Conservation (phyloP, 345 rosid genomes). For the Eucalyptus curtisii region DNA sequence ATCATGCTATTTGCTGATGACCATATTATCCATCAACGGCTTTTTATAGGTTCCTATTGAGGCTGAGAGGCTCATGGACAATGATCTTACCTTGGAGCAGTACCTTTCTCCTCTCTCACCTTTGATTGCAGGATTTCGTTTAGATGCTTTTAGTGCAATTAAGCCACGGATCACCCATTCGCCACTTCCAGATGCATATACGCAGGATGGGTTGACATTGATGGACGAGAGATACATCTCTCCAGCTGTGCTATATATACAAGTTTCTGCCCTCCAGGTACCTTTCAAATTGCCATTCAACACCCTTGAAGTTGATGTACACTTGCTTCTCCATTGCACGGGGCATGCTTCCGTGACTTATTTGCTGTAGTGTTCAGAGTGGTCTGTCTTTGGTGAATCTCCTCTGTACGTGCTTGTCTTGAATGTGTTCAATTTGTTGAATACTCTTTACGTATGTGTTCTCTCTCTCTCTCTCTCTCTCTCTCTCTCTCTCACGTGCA, state of each 20-base stretch:
- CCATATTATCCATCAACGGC: not conserved
- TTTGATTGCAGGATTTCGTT: constrained; percentile 64
- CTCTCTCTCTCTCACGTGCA: not conserved
- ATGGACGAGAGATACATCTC: constrained; percentile 72
- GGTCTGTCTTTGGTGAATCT: not conserved
- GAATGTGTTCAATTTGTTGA: not conserved
- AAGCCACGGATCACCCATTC: constrained; percentile 75
- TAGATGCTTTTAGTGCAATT: constrained; percentile 75
- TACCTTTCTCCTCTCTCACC: constrained; percentile 78
- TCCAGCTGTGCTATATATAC: constrained; percentile 69
- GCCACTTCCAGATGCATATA: constrained; percentile 50
- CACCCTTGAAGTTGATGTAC: not conserved
- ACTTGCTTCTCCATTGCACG: not conserved
- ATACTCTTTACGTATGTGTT: not conserved
- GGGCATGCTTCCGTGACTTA: not conserved
- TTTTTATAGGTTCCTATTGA: constrained; percentile 67
- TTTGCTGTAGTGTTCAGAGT: not conserved
- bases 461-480: too few relatives aligned
- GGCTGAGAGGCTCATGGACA: constrained; percentile 56
- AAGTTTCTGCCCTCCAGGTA: constrained; percentile 91
- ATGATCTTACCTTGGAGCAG: constrained; percentile 70
- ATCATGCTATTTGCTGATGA: not conserved
- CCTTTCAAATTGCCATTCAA: not conserved
- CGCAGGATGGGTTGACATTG: constrained; percentile 49
- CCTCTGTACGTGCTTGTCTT: not conserved